phyloP scores from a whole-genome alignment of 768 basidiomycete species.

The Suillus alpinus region DNA sequence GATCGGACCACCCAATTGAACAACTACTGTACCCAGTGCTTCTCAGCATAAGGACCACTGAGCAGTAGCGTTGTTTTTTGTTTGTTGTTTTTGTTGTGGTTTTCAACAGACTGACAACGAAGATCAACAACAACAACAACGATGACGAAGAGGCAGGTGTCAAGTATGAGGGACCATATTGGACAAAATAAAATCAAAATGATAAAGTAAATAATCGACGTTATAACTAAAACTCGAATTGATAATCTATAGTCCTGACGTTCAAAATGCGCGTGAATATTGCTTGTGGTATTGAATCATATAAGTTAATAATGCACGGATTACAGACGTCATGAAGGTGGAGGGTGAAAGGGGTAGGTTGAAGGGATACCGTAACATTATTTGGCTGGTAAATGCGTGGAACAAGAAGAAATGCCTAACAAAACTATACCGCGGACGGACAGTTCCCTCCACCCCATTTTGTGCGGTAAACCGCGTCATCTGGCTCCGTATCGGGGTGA shows the following conservation, averaged over 20 bases:
- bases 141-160: too few relatives aligned
- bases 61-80: too few relatives aligned
- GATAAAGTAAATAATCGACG: too few relatives aligned
- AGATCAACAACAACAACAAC: too few relatives aligned
- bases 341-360: background rate
- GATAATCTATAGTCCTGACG: background rate
- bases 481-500: conserved; percentile 77
- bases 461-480: conserved; percentile 49
- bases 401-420: background rate
- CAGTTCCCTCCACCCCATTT: conserved; percentile 28
- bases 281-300: background rate
- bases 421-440: conserved; percentile 7
- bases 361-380: background rate
- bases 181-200: too few relatives aligned
- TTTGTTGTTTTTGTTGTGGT: too few relatives aligned
- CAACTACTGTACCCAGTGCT: too few relatives aligned
- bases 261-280: background rate
- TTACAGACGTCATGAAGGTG: background rate
- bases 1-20: too few relatives aligned
- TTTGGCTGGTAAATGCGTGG: background rate
- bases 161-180: too few relatives aligned
- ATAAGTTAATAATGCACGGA: background rate
- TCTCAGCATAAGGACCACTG: too few relatives aligned
- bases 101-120: too few relatives aligned
- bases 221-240: too few relatives aligned